phyloP scores from a whole-genome alignment of 805 yeast genomes.

The Suhomyces prunicola region DNA sequence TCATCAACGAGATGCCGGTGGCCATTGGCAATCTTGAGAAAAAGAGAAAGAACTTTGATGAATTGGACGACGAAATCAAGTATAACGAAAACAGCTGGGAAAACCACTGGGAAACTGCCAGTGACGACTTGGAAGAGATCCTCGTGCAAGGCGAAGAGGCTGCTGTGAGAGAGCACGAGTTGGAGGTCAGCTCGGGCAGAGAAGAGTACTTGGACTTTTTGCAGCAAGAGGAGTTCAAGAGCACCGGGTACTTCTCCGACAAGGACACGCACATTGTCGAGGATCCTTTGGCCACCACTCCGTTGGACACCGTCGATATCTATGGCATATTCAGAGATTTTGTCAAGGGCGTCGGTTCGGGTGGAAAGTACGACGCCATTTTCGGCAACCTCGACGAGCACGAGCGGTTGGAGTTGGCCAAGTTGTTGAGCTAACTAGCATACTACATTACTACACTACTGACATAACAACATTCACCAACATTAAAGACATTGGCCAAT shows the following conservation, averaged over 20 bases:
- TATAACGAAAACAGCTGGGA: conserved; percentile 19
- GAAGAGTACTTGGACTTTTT: conserved; percentile 48
- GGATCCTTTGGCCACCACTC: conserved; percentile 42
- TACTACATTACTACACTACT: too few species aligned
- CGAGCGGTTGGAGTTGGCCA: background rate
- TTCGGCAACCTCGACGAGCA: conserved; percentile 29
- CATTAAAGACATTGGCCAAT: too few species aligned
- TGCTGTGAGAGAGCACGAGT: conserved; percentile 23
- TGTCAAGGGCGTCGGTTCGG: conserved; percentile 51
- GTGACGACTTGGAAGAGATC: conserved; percentile 13
- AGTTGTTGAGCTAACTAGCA: too few species aligned
- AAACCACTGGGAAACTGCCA: conserved; percentile 22
- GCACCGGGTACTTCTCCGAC: conserved; percentile 23
- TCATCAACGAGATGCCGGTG: conserved; percentile 62
- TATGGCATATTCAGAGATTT: conserved; percentile 62
- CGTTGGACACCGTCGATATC: conserved; percentile 73
- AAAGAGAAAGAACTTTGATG: conserved; percentile 53
- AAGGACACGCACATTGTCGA: conserved; percentile 16
- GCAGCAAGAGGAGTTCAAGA: conserved; percentile 39
- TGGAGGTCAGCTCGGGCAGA: conserved; percentile 21
- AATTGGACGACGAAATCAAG: conserved; percentile 19
- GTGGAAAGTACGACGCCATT: conserved; percentile 41
- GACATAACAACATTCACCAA: too few species aligned
- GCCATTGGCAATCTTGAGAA: conserved; percentile 68
- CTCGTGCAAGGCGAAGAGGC: conserved; percentile 13